Evolutionary conservation across 1,139 yeast species (phyloP), one percentile per base, ranked within the genome.

Genomic region (Zygotorulaspora mrakii): DNA sequence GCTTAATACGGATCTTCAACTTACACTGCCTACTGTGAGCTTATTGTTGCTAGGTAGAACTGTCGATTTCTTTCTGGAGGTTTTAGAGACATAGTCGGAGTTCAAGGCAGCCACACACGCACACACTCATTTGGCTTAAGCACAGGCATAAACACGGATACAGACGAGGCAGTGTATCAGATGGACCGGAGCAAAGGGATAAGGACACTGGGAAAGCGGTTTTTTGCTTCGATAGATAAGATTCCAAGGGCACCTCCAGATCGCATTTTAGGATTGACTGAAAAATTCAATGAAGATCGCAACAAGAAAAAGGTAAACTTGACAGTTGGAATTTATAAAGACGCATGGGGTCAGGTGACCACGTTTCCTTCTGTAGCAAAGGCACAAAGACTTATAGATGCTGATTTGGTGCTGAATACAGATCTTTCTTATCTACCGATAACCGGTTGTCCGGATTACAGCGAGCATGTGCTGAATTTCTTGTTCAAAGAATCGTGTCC

Each of bases 311-410:
- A 89, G 70, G 87, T 89, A 50, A 91, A 87, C 58, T 70, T 87
- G 54, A 91, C 94, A 16, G 89, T 89, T 40, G 97, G 97, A 39
- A 96, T 96, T 26, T 89, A 89, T 66, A 77, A 96, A 62, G 95
- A 87, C 62, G 74, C 79, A 53, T 54, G 65, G 37, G 97, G 96
- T 31, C 74, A 79, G 61, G 96, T 96, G 17, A 85, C 94, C 81
- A 80, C 89, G 31, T 73, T 89, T 39, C 95, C 95, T 3, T 80
- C 91, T 4, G 94, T 89, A 10, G 74, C 69, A 49, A 67, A 70
- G 51, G 95, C 96, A 3, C 83, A 78, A 51, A 57, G 62, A 27
- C 42, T 53, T 5, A 43, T 65, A 7, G 60, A 53, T 13, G 32
- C 33, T 11, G 47, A 50, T 31, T 27, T 34, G 10, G 49, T 43